These are phyloP conservation scores for Albugo candida DNA, from an alignment of 352 stramenopile species.

Conservation along the genomic window DNA sequence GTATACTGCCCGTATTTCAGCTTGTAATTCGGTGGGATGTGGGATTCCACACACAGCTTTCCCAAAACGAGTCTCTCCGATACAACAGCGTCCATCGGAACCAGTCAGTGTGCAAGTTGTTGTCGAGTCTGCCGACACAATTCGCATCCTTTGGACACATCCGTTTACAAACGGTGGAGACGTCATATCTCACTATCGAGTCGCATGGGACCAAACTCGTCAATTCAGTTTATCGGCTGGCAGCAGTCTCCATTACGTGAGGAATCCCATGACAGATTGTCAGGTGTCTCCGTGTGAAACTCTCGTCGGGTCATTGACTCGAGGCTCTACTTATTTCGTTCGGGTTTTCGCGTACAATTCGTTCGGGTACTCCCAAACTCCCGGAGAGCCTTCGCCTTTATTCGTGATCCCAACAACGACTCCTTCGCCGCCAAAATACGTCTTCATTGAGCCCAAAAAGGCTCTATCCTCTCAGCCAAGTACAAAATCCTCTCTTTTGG, in stretches of 20 bases:
- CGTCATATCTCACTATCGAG: conserved; percentile 82
- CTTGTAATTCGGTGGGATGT: conserved; percentile 81
- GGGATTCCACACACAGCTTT: conserved; percentile 56
- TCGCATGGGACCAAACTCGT: conserved; percentile 84
- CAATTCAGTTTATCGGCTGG: conserved; percentile 79
- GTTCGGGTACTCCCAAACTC: conserved; percentile 71
- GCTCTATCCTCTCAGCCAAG: conserved; percentile 11
- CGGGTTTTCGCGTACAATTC: conserved; percentile 84
- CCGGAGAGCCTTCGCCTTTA: conserved; percentile 37
- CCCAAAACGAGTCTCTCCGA: conserved; percentile 45
- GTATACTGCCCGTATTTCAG: conserved; percentile 80
- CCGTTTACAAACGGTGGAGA: conserved; percentile 83
- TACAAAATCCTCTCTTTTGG: conserved; percentile 26
- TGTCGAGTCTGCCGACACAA: conserved; percentile 40
- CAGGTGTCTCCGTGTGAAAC: conserved; percentile 57
- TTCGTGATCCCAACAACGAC: conserved; percentile 67
- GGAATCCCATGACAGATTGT: conserved; percentile 51
- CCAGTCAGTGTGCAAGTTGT: conserved; percentile 66
- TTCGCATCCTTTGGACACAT: conserved; percentile 79
- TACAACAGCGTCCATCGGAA: conserved; percentile 70
- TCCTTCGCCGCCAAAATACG: conserved; percentile 26
- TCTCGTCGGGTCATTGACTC: conserved; percentile 55
- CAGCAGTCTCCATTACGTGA: conserved; percentile 49
- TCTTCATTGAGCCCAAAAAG: conserved; percentile 7
- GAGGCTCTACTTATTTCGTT: conserved; percentile 77